Evolutionary conservation across 1,284 basidiomycete species (phyloP), one percentile per base, ranked within the genome.

Genomic region (Boletus holoroseus): DNA sequence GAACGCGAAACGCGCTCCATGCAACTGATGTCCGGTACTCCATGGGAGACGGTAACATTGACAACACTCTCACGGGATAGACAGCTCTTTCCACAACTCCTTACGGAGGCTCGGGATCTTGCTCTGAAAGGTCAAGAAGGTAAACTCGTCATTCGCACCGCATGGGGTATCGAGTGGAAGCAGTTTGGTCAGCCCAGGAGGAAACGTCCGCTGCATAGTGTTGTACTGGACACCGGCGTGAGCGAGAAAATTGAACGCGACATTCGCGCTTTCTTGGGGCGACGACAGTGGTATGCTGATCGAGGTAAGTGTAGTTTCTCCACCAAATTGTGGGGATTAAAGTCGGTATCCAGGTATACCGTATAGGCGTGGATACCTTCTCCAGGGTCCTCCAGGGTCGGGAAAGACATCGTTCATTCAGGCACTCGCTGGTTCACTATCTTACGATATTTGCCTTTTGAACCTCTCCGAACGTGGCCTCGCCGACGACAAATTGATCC

Each of bases 361-460:
- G 0, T 99, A 99, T 67, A 83, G 96, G 24, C 79, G 96, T 59
- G 96, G 96, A 32, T 98, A 98, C 69, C 79, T 99, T 15, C 73
- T 99, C 11, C 83, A 99, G 64, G 96, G 96, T 7, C 94, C 96
- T 16, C 96, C 96, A 1, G 96, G 96, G 18, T 96, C 93, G 0
- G 96, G 96, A 49, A 99, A 99, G 71, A 95, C 94, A 1, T 98
- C 94, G 0, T 99, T 94, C 72, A 99, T 99, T 59, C 94, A 97
- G 68, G 94, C 96, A 3, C 78, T 99, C 7, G 96, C 96, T 8
- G 96, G 95, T 11, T 82, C 84, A 15, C 72, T 99, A 26, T 85
- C 83, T 50, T 97, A 98, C 74, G 94, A 99, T 69, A 97, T 99
- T 52, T 98, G 94, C 67, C 72, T 99, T 24, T 77, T 99, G 43